Percentiles rank a stretch among this genome's conserved stretches.
Conservation (phyloP, 192 early-diverging fungal genomes). For the Lunasporangiospora selenospora region DNA sequence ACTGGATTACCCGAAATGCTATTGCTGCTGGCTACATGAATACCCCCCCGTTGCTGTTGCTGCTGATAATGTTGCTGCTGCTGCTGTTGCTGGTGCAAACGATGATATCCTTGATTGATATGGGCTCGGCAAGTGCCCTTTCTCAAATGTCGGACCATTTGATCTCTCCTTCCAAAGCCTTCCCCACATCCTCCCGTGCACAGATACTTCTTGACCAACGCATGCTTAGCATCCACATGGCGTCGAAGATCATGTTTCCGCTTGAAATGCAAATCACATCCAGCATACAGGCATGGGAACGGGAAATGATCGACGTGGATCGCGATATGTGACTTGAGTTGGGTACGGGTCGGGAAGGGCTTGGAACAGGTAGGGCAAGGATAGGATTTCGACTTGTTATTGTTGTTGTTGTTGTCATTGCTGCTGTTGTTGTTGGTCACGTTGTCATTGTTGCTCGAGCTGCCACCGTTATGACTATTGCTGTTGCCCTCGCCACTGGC, state of each 20-base stretch:
- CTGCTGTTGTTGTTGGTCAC: slow-evolving; percentile 7
- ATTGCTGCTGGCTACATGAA: too few species aligned
- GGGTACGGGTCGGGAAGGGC: slow-evolving; percentile 41
- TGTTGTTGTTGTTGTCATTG: neutral
- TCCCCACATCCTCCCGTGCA: slow-evolving; percentile 43
- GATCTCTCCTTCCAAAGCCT: slow-evolving; percentile 44
- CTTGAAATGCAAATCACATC: slow-evolving; percentile 47
- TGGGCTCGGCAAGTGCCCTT: slow-evolving; percentile 14
- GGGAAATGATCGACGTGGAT: slow-evolving; percentile 49
- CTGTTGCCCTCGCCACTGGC: neutral
- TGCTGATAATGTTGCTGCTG: neutral
- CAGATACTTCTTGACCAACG: slow-evolving; percentile 43
- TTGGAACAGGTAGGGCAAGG: slow-evolving; percentile 43
- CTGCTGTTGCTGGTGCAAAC: neutral
- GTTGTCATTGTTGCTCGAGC: neutral
- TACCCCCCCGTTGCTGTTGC: neutral
- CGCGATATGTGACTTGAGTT: slow-evolving; percentile 48
- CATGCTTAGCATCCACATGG: slow-evolving; percentile 51
- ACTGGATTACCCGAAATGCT: neutral
- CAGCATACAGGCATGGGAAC: slow-evolving; percentile 38
- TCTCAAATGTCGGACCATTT: slow-evolving; percentile 39
- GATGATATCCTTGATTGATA: neutral
- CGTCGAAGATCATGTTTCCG: slow-evolving; percentile 52
- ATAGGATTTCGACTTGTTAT: slow-evolving; percentile 18
- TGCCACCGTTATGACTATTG: neutral